These are phyloP conservation scores for Rhodosporidiobolus odoratus DNA, from an alignment of 768 basidiomycete genomes.

Conservation along the genomic window DNA sequence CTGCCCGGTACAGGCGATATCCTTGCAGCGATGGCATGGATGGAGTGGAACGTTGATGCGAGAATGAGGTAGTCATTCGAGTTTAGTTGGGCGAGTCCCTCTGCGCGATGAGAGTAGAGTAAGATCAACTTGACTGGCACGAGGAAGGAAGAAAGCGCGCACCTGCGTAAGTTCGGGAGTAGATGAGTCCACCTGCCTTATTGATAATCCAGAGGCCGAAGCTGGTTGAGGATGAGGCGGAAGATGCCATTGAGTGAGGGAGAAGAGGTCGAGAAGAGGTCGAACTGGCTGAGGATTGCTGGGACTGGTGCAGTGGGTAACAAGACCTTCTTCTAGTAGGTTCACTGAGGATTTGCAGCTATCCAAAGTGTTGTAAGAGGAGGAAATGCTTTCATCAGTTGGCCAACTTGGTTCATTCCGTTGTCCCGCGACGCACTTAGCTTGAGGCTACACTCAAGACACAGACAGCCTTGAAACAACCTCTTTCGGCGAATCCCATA, in stretches of 20 bases:
- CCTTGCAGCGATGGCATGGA: constrained; percentile 94
- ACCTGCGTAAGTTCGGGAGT: constrained; percentile 89
- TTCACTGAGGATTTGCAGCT: no score
- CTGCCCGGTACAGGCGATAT: constrained; percentile 67
- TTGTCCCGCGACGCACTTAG: no score
- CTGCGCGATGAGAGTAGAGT: constrained; percentile 50
- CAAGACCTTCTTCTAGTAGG: no score
- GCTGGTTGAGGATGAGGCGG: constrained; percentile 35
- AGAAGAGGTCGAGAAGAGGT: neutral
- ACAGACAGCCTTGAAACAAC: no score
- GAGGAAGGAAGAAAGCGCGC: constrained; percentile 31
- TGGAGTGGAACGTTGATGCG: constrained; percentile 92
- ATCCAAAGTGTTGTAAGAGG: no score
- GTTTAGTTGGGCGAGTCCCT: constrained; percentile 81
- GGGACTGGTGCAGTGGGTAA: neutral
- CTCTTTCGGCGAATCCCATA: no score
- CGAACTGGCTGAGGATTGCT: neutral
- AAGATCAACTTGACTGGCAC: neutral
- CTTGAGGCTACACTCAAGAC: no score
- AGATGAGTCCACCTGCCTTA: constrained; percentile 95
- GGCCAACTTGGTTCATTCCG: no score
- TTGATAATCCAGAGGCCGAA: constrained; percentile 68
- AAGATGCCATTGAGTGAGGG: neutral
- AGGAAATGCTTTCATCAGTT: no score
- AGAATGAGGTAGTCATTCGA: constrained; percentile 94